These are phyloP conservation scores for Chlamydomonas incerta DNA, from an alignment of 139 green algal species.

Conservation along the genomic window DNA sequence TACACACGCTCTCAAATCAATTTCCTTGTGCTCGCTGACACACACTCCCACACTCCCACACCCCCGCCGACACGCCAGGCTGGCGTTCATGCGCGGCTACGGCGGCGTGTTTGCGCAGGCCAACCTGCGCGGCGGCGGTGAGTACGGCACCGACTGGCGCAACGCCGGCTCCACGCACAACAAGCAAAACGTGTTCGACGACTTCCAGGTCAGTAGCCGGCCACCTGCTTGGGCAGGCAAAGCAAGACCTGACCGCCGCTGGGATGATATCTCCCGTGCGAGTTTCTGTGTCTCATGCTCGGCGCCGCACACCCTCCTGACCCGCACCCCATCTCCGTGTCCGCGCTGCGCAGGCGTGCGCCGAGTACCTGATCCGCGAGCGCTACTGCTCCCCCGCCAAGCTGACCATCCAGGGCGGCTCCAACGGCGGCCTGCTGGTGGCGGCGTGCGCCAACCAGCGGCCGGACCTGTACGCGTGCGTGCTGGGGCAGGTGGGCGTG, in stretches of 20 bases:
- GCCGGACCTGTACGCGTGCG: slow-evolving; percentile 88
- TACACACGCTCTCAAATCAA: too few relatives aligned
- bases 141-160: slow-evolving; percentile 93
- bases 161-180: slow-evolving; percentile 76
- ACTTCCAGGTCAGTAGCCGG: slow-evolving; percentile 73
- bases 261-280: too few relatives aligned
- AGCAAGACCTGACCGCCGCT: too few relatives aligned
- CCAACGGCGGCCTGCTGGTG: slow-evolving; percentile 94
- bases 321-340: too few relatives aligned
- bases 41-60: not conserved
- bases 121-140: slow-evolving; percentile 90
- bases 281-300: too few relatives aligned
- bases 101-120: slow-evolving; percentile 76
- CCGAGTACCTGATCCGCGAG: slow-evolving; percentile 30
- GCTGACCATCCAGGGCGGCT: slow-evolving; percentile 85
- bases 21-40: too few relatives aligned
- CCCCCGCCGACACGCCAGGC: slow-evolving; percentile 20
- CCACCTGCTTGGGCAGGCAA: too few relatives aligned
- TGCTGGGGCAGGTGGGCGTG: slow-evolving; percentile 85
- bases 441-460: slow-evolving; percentile 93
- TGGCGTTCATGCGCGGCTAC: slow-evolving; percentile 67
- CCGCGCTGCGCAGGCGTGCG: slow-evolving; percentile 3
- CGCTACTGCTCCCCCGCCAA: slow-evolving; percentile 26
- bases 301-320: too few relatives aligned
- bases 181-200: slow-evolving; percentile 91